Base-by-base conservation (phyloP, 2,329 filamentous ascomycete species). In the Gliomastix tumulicola region DNA sequence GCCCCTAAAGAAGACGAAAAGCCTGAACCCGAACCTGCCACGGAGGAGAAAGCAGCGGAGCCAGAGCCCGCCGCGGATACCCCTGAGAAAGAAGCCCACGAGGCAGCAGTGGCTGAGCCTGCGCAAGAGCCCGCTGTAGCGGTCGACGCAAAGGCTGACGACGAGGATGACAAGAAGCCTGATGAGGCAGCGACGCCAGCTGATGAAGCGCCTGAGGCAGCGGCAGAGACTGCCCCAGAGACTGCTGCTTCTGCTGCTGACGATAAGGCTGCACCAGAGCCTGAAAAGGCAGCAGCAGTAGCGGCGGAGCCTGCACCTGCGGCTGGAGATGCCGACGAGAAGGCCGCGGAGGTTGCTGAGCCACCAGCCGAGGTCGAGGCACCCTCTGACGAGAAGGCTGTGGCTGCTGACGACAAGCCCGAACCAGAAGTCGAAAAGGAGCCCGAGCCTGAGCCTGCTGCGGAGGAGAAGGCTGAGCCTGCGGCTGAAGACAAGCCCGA, bases 281-380 rank as follows among this genome's bases (percentile, higher is more conserved):
- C 46, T 7, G 53, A 55, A 36, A 53, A 53, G 27, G 28, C 31
- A 25, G 21, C 22, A 28, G n/a, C n/a, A n/a, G n/a, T n/a, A n/a
- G n/a, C n/a, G n/a, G n/a, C n/a, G n/a, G n/a, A n/a, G n/a, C n/a
- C n/a, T n/a, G n/a, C n/a, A 13, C 13, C 11, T 13, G 25, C 25
- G n/a, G 11, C 25, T 28, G 25, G 25, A 28, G 25, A n/a, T 28
- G 25, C n/a, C 7, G 25, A 7, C n/a, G 25, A 28, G 8, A 34
- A 38, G n/a, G 19, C 25, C 18, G 35, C 16, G 15, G 42, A 34
- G 28, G 38, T 31, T n/a, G 30, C 18, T 13, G 36, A 37, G 32
- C 6, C n/a, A 30, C 39, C 41, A 4, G 22, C 28, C 10, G 39
- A 32, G 10, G 34, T 25, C 10, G 39, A 41, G 9, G 36, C 23